Conservation (phyloP, 257 asterid genomes). For the Orobanche coerulescens region DNA sequence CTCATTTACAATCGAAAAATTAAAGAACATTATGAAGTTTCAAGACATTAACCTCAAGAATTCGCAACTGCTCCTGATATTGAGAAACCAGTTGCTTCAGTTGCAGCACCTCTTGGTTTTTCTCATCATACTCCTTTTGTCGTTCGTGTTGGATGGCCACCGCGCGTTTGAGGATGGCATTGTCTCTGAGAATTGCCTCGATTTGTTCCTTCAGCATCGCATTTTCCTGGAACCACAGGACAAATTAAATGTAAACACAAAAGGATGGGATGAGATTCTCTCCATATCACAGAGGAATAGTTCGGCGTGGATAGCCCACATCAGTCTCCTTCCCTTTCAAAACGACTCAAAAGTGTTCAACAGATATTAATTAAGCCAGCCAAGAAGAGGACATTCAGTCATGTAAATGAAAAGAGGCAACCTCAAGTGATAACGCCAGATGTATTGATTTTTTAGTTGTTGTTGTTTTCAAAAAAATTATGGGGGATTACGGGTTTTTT, state of each 20-base stretch:
- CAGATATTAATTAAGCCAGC: too few species aligned
- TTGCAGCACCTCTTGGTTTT: constrained; percentile 55
- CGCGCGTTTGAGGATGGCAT: constrained; percentile 67
- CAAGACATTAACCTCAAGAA: constrained; percentile 51
- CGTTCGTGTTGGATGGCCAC: constrained; percentile 77
- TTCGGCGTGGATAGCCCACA: neutral
- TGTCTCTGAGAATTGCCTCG: constrained; percentile 47
- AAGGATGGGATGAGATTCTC: neutral
- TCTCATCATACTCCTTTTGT: constrained; percentile 65
- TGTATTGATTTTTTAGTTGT: too few species aligned
- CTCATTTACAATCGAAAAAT: neutral
- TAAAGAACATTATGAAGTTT: neutral
- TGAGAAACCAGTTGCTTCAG: constrained; percentile 61
- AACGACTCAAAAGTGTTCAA: neutral
- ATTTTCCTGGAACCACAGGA: constrained; percentile 46
- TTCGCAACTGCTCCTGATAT: constrained; percentile 60
- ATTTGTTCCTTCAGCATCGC: constrained; percentile 60
- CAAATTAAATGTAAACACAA: neutral
- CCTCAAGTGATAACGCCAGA: too few species aligned
- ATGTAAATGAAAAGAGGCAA: too few species aligned
- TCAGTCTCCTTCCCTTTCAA: neutral
- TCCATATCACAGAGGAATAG: neutral
- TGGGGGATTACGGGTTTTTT: too few species aligned
- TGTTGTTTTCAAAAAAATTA: too few species aligned
- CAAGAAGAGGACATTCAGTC: too few species aligned